Evolutionary conservation across 345 rosid species (phyloP).

Genomic region (Arabidopsis thaliana): TAIR10.1 NC_003075.7:8826001-8826500

Average conservation of each 20-base stretch:
- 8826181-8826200: constrained; percentile 27
- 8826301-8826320: constrained; percentile 16
- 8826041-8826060: constrained; percentile 28
- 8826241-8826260: constrained; percentile 30
- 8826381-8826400: constrained; percentile 27
- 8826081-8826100: constrained; percentile 1
- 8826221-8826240: constrained; percentile 20
- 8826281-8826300: constrained; percentile 23
- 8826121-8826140: constrained; percentile 10
- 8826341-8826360: constrained; percentile 25
- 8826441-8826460: not conserved
- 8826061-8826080: constrained; percentile 32
- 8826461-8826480: not conserved
- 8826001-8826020: constrained; percentile 23
- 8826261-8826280: not conserved
- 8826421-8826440: not conserved
- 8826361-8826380: constrained; percentile 15
- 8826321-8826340: not conserved
- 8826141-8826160: constrained; percentile 20
- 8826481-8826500: constrained; percentile 19
- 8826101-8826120: constrained; percentile 33
- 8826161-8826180: not conserved
- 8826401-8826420: not conserved
- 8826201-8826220: constrained; percentile 17
- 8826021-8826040: constrained; percentile 26